A percentile compares a stretch with the other conserved stretches of the same genome.
phyloP scores from a whole-genome alignment of 2,329 filamentous ascomycete species.

The Madurella fahalii region DNA sequence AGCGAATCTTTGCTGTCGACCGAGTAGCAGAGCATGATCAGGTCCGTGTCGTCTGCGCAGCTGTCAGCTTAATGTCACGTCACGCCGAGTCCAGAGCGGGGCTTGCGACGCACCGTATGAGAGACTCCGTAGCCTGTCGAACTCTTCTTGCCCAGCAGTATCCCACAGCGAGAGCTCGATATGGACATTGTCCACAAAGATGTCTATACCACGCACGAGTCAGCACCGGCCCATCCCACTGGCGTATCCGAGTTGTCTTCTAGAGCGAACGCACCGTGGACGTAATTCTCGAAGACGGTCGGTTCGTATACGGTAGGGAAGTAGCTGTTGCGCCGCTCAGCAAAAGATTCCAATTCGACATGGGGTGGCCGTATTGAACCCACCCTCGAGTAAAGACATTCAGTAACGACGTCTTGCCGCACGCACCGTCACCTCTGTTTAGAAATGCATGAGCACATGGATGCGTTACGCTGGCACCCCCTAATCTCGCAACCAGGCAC shows the following conservation, averaged over 20 bases:
- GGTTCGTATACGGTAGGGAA: conserved; percentile 98
- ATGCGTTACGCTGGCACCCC: too few species aligned
- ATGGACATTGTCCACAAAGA: conserved; percentile 95
- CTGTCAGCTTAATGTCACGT: conserved; percentile 12
- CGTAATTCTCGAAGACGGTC: conserved; percentile 98
- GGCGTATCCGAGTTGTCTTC: background rate
- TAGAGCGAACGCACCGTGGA: conserved; percentile 67
- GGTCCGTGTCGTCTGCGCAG: conserved; percentile 72
- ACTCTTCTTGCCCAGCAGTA: conserved; percentile 97
- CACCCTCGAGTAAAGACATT: conserved; percentile 99
- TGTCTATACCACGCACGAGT: conserved; percentile 55
- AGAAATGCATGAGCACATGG: conserved; percentile 2
- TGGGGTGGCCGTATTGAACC: conserved; percentile 31
- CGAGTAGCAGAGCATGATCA: conserved; percentile 98
- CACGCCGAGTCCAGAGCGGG: conserved; percentile 1
- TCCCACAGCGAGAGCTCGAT: conserved; percentile 98
- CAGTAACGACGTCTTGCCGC: conserved; percentile 91
- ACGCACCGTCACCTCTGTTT: conserved; percentile 84
- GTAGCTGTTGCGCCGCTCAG: conserved; percentile 55
- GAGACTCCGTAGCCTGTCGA: conserved; percentile 89
- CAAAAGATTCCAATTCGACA: background rate
- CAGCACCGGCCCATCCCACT: background rate
- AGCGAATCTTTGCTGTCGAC: conserved; percentile 94
- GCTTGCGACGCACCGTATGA: conserved; percentile 68
- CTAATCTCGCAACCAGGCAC: background rate